Conservation (phyloP, 1,284 basidiomycete species). For the Xerocomus minutiporus region DNA sequence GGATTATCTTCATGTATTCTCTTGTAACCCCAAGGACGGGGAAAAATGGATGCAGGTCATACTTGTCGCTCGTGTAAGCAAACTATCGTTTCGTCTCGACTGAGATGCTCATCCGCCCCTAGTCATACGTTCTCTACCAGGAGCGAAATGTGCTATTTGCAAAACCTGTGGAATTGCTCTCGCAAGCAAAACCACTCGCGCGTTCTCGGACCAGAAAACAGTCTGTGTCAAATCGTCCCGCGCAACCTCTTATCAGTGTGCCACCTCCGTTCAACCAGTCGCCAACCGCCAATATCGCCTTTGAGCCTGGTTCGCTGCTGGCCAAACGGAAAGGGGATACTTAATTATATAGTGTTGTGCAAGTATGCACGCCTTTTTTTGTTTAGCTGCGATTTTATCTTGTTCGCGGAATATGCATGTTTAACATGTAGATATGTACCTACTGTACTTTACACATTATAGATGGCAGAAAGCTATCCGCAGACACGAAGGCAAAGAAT, state of each 20-base stretch:
- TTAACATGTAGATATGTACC: constrained; percentile 20
- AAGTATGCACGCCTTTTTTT: not conserved
- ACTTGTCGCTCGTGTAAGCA: constrained; percentile 68
- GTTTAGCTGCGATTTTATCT: constrained; percentile 3
- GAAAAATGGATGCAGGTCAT: constrained; percentile 68
- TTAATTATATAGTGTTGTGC: constrained; percentile 9
- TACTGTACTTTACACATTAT: constrained; percentile 25
- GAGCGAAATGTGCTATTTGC: constrained; percentile 65
- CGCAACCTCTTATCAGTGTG: constrained; percentile 32
- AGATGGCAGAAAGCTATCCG: constrained; percentile 5
- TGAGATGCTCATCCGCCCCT: constrained; percentile 11
- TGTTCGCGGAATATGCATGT: constrained; percentile 1
- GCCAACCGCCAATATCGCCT: constrained; percentile 35
- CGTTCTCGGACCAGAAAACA: constrained; percentile 32
- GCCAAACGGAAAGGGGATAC: constrained; percentile 40
- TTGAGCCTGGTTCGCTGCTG: constrained; percentile 67
- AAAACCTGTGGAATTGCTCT: constrained; percentile 36
- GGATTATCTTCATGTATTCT: constrained; percentile 83
- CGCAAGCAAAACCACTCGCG: constrained; percentile 29
- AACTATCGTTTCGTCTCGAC: not conserved
- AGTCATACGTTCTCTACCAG: constrained; percentile 79
- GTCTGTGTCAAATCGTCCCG: constrained; percentile 30
- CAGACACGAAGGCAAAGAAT: not conserved
- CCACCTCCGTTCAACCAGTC: constrained; percentile 35
- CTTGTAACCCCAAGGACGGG: constrained; percentile 67